Percentiles rank a stretch among this genome's conserved stretches.
These are phyloP conservation scores for Macrophomina phaseolina DNA, from an alignment of 2,329 filamentous ascomycete species.

Conservation along the genomic window DNA sequence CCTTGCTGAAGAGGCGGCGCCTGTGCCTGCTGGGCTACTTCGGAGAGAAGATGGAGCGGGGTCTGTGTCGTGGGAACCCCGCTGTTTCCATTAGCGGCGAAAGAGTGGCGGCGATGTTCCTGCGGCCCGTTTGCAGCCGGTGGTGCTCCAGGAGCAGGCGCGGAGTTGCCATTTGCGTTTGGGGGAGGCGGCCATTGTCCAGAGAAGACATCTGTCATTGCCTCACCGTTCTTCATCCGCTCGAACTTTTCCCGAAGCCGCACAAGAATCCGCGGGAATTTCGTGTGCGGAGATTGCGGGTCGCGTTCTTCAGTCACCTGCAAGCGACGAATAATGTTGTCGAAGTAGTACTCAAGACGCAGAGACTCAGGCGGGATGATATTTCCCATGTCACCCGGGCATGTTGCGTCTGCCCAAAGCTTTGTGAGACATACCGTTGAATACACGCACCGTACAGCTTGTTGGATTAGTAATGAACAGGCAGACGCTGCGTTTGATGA, in stretches of 20 bases:
- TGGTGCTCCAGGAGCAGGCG: background rate
- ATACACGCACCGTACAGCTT: constrained; percentile 61
- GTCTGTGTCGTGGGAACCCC: constrained; percentile 40
- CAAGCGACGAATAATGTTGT: constrained; percentile 54
- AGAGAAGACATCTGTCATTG: constrained; percentile 13
- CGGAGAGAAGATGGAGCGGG: constrained; percentile 45
- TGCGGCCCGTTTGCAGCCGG: constrained; percentile 14
- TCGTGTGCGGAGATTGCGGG: constrained; percentile 51
- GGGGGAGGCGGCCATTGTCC: background rate
- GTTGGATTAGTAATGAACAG: background rate
- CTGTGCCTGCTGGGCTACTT: constrained; percentile 39
- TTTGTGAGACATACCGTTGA: constrained; percentile 65
- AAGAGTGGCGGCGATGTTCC: constrained; percentile 39
- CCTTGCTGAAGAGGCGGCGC: constrained; percentile 22
- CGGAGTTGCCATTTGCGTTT: background rate
- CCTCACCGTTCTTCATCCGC: constrained; percentile 50
- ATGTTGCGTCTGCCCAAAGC: constrained; percentile 61
- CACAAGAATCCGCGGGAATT: constrained; percentile 54
- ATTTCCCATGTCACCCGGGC: constrained; percentile 56
- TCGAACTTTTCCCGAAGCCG: constrained; percentile 53
- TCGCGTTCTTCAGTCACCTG: constrained; percentile 49
- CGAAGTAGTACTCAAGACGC: constrained; percentile 54
- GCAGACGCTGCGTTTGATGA: constrained; percentile 30
- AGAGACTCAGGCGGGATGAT: constrained; percentile 56
- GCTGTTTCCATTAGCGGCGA: constrained; percentile 33